Evolutionary conservation across 2,329 filamentous ascomycete genomes (phyloP).

Genomic region (Aspergillus sp.): DNA sequence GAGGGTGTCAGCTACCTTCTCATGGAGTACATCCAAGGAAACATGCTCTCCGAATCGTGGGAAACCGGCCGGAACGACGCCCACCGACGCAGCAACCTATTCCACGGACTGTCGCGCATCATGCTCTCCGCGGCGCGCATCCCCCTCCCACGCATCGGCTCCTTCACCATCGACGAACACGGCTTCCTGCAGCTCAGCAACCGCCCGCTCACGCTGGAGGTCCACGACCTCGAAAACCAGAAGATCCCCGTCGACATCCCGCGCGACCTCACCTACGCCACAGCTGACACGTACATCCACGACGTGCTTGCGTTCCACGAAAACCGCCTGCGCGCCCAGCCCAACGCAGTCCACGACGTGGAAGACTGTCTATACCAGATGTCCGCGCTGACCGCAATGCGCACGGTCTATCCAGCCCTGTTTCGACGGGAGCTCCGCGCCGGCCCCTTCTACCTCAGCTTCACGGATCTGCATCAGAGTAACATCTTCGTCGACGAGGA

Average conservation of each 20-base stretch:
- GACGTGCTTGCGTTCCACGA: slow-evolving; percentile 32
- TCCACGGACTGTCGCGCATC: slow-evolving; percentile 14
- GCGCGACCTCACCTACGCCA: slow-evolving; percentile 20
- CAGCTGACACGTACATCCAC: slow-evolving; percentile 18
- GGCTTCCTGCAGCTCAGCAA: slow-evolving; percentile 19
- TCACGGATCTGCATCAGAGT: slow-evolving; percentile 40
- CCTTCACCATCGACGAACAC: slow-evolving; percentile 27
- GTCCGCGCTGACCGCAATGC: slow-evolving; percentile 28
- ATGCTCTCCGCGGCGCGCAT: slow-evolving; percentile 15
- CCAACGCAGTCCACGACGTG: slow-evolving; percentile 28
- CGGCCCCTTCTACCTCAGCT: background rate
- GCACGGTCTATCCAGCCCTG: slow-evolving; percentile 4
- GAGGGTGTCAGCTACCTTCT: slow-evolving; percentile 15
- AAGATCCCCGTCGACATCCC: slow-evolving; percentile 20
- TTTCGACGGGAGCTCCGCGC: background rate
- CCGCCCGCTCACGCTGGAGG: slow-evolving; percentile 14
- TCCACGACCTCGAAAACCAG: slow-evolving; percentile 25
- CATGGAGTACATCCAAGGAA: slow-evolving; percentile 20
- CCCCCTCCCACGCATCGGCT: slow-evolving; percentile 33
- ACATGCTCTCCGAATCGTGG: slow-evolving; percentile 26
- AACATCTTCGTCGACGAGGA: slow-evolving; percentile 27
- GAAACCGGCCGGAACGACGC: slow-evolving; percentile 9
- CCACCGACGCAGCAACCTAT: slow-evolving; percentile 18
- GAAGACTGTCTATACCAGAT: slow-evolving; percentile 31
- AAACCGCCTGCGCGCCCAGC: slow-evolving; percentile 32